These are phyloP conservation scores for Aureoboletus auriporus DNA, from an alignment of 768 basidiomycete species.

Conservation along the genomic window DNA sequence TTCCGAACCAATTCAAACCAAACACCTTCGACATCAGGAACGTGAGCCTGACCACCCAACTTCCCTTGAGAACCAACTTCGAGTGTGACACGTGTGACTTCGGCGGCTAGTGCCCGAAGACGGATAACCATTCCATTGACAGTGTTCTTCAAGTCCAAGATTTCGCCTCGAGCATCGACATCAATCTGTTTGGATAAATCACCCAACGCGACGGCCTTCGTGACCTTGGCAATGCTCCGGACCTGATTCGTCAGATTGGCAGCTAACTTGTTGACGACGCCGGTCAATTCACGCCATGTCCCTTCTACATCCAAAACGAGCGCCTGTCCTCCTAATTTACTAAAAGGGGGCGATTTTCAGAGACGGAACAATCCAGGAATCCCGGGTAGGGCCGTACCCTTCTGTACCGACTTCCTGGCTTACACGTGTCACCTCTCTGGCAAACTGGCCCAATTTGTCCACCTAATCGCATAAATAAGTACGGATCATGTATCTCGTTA, in stretches of 20 bases:
- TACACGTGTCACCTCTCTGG: conserved; percentile 86
- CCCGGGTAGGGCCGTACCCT: conserved; percentile 40
- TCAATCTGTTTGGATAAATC: conserved; percentile 90
- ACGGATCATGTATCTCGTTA: conserved; percentile 2
- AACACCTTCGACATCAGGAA: conserved; percentile 90
- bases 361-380: conserved; percentile 11
- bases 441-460: conserved; percentile 79
- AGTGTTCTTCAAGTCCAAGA: conserved; percentile 71
- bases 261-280: conserved; percentile 78
- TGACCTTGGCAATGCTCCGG: conserved; percentile 56
- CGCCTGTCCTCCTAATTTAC: conserved; percentile 82
- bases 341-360: conserved; percentile 22
- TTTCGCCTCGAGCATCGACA: conserved; percentile 88
- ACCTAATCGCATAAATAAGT: conserved; percentile 36
- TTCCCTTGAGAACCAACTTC: conserved; percentile 89
- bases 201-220: conserved; percentile 78
- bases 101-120: conserved; percentile 65
- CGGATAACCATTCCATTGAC: conserved; percentile 51
- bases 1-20: conserved; percentile 80
- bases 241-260: conserved; percentile 68
- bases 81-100: conserved; percentile 79
- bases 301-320: conserved; percentile 86
- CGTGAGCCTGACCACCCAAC: conserved; percentile 83
- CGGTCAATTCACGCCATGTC: conserved; percentile 83
- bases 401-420: conserved; percentile 82